These are phyloP conservation scores for Candida nemodendra DNA, from an alignment of 805 yeast genomes.

Conservation along the genomic window DNA sequence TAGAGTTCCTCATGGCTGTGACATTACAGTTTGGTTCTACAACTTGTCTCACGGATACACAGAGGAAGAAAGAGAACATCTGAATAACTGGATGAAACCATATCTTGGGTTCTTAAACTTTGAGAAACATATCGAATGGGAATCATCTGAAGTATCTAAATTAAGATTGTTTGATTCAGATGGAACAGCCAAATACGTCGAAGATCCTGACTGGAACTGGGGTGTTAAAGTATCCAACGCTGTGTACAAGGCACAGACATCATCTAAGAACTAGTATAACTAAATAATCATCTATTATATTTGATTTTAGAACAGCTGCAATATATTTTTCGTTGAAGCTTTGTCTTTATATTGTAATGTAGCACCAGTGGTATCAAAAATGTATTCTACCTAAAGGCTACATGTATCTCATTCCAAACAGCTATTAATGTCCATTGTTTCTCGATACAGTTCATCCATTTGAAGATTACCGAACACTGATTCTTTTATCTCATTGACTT, in stretches of 20 bases:
- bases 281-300: too few species aligned
- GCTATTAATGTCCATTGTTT: too few species aligned
- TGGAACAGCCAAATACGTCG: constrained; percentile 28
- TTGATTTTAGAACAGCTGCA: too few species aligned
- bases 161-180: constrained; percentile 30
- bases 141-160: constrained; percentile 23
- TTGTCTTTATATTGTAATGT: too few species aligned
- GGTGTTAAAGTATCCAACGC: constrained; percentile 35
- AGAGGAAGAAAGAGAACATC: constrained; percentile 25
- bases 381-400: too few species aligned
- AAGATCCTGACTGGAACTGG: constrained; percentile 38
- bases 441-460: too few species aligned
- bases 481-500: constrained; percentile 14
- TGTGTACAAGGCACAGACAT: constrained; percentile 27
- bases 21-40: constrained; percentile 37
- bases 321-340: neutral
- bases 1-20: constrained; percentile 39
- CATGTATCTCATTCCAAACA: too few species aligned
- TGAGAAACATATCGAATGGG: constrained; percentile 31
- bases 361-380: too few species aligned
- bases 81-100: constrained; percentile 32
- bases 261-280: too few species aligned
- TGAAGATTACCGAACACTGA: constrained; percentile 5
- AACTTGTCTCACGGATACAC: constrained; percentile 26
- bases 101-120: constrained; percentile 31